Base-by-base conservation (phyloP, 768 basidiomycete genomes). In the Mycena rebaudengoi region DNA sequence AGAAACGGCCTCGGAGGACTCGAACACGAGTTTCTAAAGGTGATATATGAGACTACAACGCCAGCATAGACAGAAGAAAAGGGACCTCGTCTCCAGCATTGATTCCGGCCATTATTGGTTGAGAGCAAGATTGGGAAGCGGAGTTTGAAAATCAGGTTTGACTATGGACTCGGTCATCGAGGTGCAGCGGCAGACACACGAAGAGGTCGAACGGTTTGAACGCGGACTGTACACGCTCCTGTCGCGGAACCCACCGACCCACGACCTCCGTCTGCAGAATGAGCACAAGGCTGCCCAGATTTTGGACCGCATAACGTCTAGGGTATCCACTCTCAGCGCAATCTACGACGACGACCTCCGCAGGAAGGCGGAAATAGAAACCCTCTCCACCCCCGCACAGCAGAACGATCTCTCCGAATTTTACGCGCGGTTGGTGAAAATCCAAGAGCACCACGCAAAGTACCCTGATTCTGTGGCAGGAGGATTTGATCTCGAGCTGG, bases 401-500 rank as follows among this genome's bases (percentile, higher is more conserved):
- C 85, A 85, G 46, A 86, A 88, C 77, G 87, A 98, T 78, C 84
- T 99, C 52, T 89, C 91, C 46, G 95, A 97, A 78, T 99, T 99
- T 82, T 99, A 99, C 81, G 83, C 90, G 76, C 91, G 98, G 82
- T 90, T 99, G 84, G 90, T 88, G 74, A 95, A 93, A 86, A 89
- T 99, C 78, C 94, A 96, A 81, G 95, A 96, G 75, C 95, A 97
- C 86, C 90, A 99, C 85, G 86, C 85, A 80, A 94, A 94, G 83
- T 96, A 98, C 85, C 96, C 96, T 81, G 92, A 96, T 81, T 83
- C 91, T 79, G 85, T 86, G 72, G 83, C 89, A 83, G 90, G 87
- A 73, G 84, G 90, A 63, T 91, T 97, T 78, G 90, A 94, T 77
- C 82, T 88, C 66, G 95, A 97, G 79, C 85, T 98, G 68, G 88